Evolutionary conservation across 139 green algal genomes (phyloP).

Genomic region (Chlorella sorokiniana): DNA sequence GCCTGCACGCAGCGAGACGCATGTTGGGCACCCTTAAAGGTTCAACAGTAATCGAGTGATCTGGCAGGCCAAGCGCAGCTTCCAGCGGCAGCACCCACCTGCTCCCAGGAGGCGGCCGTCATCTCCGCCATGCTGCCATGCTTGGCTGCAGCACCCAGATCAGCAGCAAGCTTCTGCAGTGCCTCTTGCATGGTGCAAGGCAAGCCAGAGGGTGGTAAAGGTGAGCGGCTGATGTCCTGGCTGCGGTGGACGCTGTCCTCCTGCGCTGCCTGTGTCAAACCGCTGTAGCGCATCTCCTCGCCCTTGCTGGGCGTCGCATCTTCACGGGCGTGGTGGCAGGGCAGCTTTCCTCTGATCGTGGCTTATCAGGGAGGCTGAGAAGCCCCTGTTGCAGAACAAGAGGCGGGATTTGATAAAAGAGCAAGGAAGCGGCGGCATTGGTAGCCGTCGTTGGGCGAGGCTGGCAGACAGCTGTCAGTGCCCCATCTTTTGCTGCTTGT

Average conservation of each 20-base stretch:
- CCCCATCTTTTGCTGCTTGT: no score
- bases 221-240: neutral
- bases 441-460: no score
- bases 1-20: neutral
- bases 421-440: no score
- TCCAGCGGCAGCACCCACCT: neutral
- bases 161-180: neutral
- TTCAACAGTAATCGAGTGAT: neutral
- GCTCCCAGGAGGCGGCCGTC: neutral
- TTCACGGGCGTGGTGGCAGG: neutral
- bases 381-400: neutral
- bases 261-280: neutral
- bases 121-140: neutral
- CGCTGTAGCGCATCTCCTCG: neutral
- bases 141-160: conserved; percentile 4
- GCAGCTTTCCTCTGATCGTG: neutral
- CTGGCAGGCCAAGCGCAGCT: neutral
- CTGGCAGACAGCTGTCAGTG: no score
- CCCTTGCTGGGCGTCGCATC: neutral
- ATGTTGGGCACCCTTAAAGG: no score
- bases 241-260: neutral
- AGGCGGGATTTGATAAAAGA: neutral
- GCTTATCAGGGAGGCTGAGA: neutral
- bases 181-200: neutral
- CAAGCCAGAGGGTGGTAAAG: neutral